These are phyloP conservation scores for Jatropha podagrica DNA, from an alignment of 441 rosid species.

Conservation along the genomic window DNA sequence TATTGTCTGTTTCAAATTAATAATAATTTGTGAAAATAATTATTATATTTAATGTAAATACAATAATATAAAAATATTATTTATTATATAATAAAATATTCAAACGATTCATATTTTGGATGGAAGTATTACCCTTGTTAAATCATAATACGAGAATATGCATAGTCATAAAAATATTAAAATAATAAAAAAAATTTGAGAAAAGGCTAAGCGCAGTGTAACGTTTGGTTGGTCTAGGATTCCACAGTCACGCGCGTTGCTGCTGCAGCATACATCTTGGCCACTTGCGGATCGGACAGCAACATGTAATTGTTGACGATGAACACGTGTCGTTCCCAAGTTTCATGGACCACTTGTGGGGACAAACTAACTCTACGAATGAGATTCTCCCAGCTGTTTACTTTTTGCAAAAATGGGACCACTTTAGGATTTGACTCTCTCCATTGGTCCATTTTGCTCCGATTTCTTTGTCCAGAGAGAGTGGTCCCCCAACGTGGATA, in stretches of 20 bases:
- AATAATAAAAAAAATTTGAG: too few relatives aligned
- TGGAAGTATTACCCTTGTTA: too few relatives aligned
- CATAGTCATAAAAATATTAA: too few relatives aligned
- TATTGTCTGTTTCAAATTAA: too few relatives aligned
- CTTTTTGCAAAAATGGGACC: neutral
- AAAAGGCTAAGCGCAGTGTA: neutral
- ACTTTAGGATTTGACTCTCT: neutral
- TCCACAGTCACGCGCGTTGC: neutral
- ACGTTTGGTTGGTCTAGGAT: neutral
- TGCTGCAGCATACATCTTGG: neutral
- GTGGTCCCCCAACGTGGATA: constrained; percentile 16
- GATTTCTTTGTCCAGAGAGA: neutral
- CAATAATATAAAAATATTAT: too few relatives aligned
- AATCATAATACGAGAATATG: too few relatives aligned
- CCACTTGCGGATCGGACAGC: constrained; percentile 24
- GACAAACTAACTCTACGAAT: constrained; percentile 20
- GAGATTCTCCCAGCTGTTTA: constrained; percentile 4
- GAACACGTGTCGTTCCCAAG: constrained; percentile 20
- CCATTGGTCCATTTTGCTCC: constrained; percentile 6
- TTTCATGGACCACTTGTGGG: constrained; percentile 40
- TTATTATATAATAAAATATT: too few relatives aligned
- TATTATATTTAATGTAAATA: too few relatives aligned
- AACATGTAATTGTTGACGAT: neutral
- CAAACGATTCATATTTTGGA: too few relatives aligned
- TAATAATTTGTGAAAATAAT: too few relatives aligned